Evolutionary conservation across 768 basidiomycete genomes (phyloP), one percentile per base, ranked within the genome.

Genomic region (Tulasnella sp.): DNA sequence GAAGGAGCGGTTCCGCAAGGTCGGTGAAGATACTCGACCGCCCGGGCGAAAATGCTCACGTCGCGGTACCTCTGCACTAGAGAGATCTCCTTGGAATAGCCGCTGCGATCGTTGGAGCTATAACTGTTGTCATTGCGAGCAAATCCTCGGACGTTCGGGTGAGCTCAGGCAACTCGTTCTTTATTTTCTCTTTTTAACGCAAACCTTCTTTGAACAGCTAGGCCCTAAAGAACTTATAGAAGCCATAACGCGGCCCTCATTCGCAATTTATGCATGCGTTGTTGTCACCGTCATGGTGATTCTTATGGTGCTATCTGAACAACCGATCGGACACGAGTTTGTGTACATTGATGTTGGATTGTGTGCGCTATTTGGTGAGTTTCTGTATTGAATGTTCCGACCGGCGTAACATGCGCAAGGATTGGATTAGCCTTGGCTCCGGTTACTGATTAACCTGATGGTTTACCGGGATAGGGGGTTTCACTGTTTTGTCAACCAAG

Each of bases 401-500:
- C 58, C 34, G 46, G 10, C 10, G 76, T 19, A 31, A 31, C 40
- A 42, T 74, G 31, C 40, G 21, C 27, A 27, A 19, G 52, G n/a
- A 52, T 24, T 52, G 44, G 44, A 44, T n/a, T 4, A 16, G 16
- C 52, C 6, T 52, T n/a, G 12, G 4, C 4, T n/a, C 24, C n/a
- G 52, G 52, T 52, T 52, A 52, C 52, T n/a, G 52, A 52, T 38
- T 27, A 10, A 36, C 38, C n/a, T 39, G 39, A 39, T n/a, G 58
- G 40, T n/a, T 48, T 24, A 48, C 81, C 71, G 18, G 24, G 46
- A 75, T 42, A 94, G 94, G 94, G n/a, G 95, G 94, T 3, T 98
- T 96, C 85, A 97, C 97, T 4, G 97, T 99, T 0, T 87, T 99
- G 2, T 91, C 94, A 1, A 98, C 97, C 12, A 99, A 99, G 84